phyloP scores from a whole-genome alignment of 225 moss, liverwort and hornwort genomes.

The Thuidium tamariscinum region DNA sequence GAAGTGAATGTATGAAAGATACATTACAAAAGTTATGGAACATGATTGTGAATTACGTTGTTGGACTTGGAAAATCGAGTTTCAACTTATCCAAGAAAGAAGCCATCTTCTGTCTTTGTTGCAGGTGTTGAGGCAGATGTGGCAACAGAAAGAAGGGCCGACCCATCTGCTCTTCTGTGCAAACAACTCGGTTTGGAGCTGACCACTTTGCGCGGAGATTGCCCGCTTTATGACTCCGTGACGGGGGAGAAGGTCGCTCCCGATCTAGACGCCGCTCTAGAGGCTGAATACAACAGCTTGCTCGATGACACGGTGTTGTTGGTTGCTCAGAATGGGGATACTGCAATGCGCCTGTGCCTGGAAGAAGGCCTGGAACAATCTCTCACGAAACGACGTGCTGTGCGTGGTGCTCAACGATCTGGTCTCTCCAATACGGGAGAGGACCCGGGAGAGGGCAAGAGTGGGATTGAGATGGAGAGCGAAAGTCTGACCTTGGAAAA shows the following conservation, averaged over 20 bases:
- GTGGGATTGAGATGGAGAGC: neutral
- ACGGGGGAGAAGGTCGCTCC: conserved; percentile 51
- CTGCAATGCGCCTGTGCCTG: conserved; percentile 51
- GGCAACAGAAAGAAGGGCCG: conserved; percentile 55
- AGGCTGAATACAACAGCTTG: conserved; percentile 60
- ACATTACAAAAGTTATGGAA: neutral
- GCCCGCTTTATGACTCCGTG: conserved; percentile 57
- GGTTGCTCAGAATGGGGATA: conserved; percentile 54
- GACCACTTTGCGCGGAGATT: conserved; percentile 55
- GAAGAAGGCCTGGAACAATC: conserved; percentile 55
- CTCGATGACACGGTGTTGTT: conserved; percentile 59
- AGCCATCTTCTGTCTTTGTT: neutral
- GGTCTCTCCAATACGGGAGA: neutral
- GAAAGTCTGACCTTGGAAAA: conserved; percentile 2
- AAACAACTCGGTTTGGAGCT: conserved; percentile 57
- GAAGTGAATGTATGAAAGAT: neutral
- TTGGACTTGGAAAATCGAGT: neutral
- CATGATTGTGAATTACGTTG: neutral
- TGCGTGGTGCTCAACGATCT: neutral
- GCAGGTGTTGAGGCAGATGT: conserved; percentile 62
- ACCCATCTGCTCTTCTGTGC: conserved; percentile 57
- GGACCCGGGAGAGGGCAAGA: neutral
- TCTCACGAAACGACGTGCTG: conserved; percentile 36
- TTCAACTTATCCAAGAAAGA: neutral
- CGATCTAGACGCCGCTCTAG: conserved; percentile 50